Evolutionary conservation across 331 rosid species (phyloP).

Genomic region (Stylosanthes scabra): DNA sequence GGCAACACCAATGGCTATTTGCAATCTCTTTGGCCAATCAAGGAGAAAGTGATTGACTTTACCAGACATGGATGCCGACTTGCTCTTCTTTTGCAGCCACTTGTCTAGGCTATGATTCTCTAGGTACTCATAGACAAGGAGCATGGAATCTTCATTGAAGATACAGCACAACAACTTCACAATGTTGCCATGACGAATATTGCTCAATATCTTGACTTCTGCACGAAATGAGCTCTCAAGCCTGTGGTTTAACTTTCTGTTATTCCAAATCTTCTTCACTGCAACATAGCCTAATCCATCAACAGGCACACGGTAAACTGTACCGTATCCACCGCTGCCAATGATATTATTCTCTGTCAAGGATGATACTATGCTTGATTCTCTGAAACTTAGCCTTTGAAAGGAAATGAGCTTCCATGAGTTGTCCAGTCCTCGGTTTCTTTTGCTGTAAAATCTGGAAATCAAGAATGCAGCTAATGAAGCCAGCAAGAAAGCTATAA

Average conservation of each 20-base stretch:
- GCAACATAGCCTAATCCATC: slow-evolving; percentile 60
- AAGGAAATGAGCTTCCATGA: slow-evolving; percentile 84
- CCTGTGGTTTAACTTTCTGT: slow-evolving; percentile 49
- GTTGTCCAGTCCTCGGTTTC: slow-evolving; percentile 39
- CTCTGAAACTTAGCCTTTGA: slow-evolving; percentile 72
- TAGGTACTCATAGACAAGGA: slow-evolving; percentile 73
- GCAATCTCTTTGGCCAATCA: slow-evolving; percentile 69
- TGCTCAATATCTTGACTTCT: slow-evolving; percentile 69
- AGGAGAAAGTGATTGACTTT: slow-evolving; percentile 33
- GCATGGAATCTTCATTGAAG: slow-evolving; percentile 52
- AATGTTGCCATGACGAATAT: slow-evolving; percentile 72
- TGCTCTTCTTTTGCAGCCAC: slow-evolving; percentile 58
- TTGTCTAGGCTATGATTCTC: slow-evolving; percentile 60
- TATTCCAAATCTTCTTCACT: slow-evolving; percentile 72
- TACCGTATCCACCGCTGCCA: slow-evolving; percentile 86
- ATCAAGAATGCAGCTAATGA: slow-evolving; percentile 29
- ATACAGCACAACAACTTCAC: slow-evolving; percentile 69
- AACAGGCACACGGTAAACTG: slow-evolving; percentile 61
- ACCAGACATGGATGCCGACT: slow-evolving; percentile 1
- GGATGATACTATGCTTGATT: slow-evolving; percentile 56
- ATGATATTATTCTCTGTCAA: slow-evolving; percentile 68
- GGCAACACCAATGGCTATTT: slow-evolving; percentile 70
- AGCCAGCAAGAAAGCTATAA: slow-evolving; percentile 36
- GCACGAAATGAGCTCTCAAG: slow-evolving; percentile 74
- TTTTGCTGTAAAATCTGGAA: slow-evolving; percentile 34